These are phyloP conservation scores for Cryomyces minteri DNA, from an alignment of 495 filamentous ascomycete genomes.

Conservation along the genomic window DNA sequence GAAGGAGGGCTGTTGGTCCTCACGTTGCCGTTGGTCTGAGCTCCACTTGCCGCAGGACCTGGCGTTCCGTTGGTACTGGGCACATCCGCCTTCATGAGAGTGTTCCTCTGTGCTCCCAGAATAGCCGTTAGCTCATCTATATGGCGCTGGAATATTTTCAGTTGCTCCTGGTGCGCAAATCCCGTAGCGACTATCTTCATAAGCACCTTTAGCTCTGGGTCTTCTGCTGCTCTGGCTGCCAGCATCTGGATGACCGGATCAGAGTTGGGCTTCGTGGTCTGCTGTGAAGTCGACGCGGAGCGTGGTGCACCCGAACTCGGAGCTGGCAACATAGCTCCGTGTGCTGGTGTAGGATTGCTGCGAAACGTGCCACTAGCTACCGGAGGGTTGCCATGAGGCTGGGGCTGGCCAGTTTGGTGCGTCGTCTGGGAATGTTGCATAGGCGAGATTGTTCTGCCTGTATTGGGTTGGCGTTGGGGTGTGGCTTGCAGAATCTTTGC, in stretches of 20 bases:
- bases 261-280: constrained; percentile 25
- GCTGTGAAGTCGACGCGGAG: neutral
- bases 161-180: constrained; percentile 57
- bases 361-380: neutral
- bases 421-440: neutral
- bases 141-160: constrained; percentile 77
- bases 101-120: constrained; percentile 23
- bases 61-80: constrained; percentile 1
- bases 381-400: neutral
- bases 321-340: neutral
- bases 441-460: neutral
- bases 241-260: constrained; percentile 94
- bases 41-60: constrained; percentile 1
- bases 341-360: constrained; percentile 2
- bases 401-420: neutral
- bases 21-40: neutral
- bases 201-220: constrained; percentile 77
- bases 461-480: constrained; percentile 26
- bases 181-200: constrained; percentile 92
- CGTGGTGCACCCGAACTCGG: neutral
- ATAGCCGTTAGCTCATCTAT: constrained; percentile 74
- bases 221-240: constrained; percentile 67
- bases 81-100: neutral
- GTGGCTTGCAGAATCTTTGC: neutral
- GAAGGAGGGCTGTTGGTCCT: constrained; percentile 5